Conservation (phyloP, 805 yeast species). For the Wickerhamiella vanderwaltii region DNA sequence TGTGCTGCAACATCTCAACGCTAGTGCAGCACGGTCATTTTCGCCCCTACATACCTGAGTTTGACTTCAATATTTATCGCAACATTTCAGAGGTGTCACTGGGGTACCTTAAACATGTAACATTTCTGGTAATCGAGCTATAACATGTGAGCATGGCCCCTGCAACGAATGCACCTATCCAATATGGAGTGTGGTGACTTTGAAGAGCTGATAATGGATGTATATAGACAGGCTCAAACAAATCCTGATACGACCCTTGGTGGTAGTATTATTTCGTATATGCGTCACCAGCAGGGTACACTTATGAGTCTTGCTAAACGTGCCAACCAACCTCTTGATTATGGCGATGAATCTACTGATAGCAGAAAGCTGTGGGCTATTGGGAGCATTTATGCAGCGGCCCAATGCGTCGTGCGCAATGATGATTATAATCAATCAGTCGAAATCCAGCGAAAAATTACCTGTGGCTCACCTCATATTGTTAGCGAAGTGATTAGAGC, state of each 20-base stretch:
- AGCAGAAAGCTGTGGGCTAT: conserved; percentile 4
- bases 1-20: too few relatives aligned
- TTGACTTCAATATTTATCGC: too few relatives aligned
- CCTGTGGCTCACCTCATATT: conserved; percentile 35
- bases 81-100: too few relatives aligned
- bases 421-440: conserved; percentile 33
- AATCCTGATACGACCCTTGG: not conserved
- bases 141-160: too few relatives aligned
- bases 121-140: too few relatives aligned
- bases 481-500: not conserved
- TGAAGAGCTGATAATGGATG: conserved; percentile 3
- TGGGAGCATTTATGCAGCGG: conserved; percentile 7
- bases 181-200: not conserved
- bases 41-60: too few relatives aligned
- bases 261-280: not conserved
- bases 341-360: not conserved
- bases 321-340: conserved; percentile 2
- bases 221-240: not conserved
- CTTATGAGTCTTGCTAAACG: not conserved
- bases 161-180: too few relatives aligned
- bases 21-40: too few relatives aligned
- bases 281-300: not conserved
- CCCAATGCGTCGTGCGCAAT: not conserved
- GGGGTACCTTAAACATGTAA: too few relatives aligned
- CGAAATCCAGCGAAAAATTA: conserved; percentile 73